Percentiles rank a stretch among this genome's conserved stretches.
phyloP scores from a whole-genome alignment of 2,329 filamentous ascomycete genomes.

The Torrubiellomyces zombiae region DNA sequence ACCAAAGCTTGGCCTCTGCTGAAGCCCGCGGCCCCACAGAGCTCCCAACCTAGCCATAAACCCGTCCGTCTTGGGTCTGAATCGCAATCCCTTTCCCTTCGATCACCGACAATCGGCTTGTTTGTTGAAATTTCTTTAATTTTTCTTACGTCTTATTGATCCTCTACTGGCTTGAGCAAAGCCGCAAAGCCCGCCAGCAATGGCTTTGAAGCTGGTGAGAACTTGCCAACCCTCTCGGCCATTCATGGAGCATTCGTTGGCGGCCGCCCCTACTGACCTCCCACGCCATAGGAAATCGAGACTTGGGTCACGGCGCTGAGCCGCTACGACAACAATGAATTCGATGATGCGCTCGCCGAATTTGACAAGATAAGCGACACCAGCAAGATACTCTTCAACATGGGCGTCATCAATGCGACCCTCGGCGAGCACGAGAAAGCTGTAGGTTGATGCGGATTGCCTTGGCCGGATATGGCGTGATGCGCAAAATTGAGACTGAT shows the following conservation, averaged over 20 bases:
- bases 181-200: too few relatives aligned
- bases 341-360: slow-evolving; percentile 69
- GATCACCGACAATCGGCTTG: too few relatives aligned
- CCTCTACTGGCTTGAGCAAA: too few relatives aligned
- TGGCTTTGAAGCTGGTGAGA: slow-evolving; percentile 45
- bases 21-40: too few relatives aligned
- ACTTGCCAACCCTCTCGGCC: too few relatives aligned
- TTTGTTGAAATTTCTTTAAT: not conserved
- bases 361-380: slow-evolving; percentile 87
- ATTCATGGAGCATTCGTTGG: too few relatives aligned
- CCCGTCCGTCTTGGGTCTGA: too few relatives aligned
- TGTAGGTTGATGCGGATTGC: slow-evolving; percentile 35
- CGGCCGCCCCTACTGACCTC: slow-evolving; percentile 1
- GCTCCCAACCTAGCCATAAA: too few relatives aligned
- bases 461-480: not conserved
- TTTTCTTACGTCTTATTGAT: too few relatives aligned
- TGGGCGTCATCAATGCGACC: slow-evolving; percentile 92
- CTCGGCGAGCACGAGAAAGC: slow-evolving; percentile 91
- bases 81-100: too few relatives aligned
- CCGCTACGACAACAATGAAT: slow-evolving; percentile 94
- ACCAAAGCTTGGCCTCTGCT: too few relatives aligned
- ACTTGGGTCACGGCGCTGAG: slow-evolving; percentile 87
- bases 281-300: slow-evolving; percentile 68
- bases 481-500: too few relatives aligned
- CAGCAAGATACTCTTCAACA: slow-evolving; percentile 97